Conservation (phyloP, 2,329 filamentous ascomycete genomes). For the Neocatenulostroma microsporum region DNA sequence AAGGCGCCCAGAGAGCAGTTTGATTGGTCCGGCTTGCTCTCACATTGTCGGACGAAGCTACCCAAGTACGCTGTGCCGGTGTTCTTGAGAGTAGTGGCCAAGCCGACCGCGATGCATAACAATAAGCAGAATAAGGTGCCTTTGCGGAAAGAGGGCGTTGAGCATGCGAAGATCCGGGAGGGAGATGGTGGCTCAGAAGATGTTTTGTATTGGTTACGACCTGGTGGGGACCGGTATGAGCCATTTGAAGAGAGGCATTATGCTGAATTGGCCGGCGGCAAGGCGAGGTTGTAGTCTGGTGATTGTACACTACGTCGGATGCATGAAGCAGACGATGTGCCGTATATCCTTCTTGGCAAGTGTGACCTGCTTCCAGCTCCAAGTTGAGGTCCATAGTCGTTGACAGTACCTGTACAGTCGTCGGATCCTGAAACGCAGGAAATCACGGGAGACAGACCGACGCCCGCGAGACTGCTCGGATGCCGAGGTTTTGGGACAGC, state of each 20-base stretch:
- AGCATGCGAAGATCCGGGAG: conserved; percentile 47
- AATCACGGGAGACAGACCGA: no score
- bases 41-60: conserved; percentile 50
- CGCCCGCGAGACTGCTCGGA: no score
- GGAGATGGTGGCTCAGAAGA: conserved; percentile 28
- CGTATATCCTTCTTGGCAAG: no score
- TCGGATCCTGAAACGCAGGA: no score
- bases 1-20: conserved; percentile 32
- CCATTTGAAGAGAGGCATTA: conserved; percentile 62
- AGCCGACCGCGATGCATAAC: conserved; percentile 63
- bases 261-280: conserved; percentile 57
- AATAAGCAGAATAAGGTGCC: conserved; percentile 73
- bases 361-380: no score
- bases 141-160: conserved; percentile 63
- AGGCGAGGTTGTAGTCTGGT: conserved; percentile 67
- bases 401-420: no score
- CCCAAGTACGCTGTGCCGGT: conserved; percentile 70
- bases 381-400: no score
- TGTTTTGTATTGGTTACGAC: conserved; percentile 60
- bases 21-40: conserved; percentile 49
- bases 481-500: no score
- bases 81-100: conserved; percentile 61
- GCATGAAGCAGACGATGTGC: no score
- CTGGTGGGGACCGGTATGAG: conserved; percentile 52
- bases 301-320: no score